Evolutionary conservation across 306 rosid genomes (phyloP).

Genomic region (Hylodesmum podocarpum): DNA sequence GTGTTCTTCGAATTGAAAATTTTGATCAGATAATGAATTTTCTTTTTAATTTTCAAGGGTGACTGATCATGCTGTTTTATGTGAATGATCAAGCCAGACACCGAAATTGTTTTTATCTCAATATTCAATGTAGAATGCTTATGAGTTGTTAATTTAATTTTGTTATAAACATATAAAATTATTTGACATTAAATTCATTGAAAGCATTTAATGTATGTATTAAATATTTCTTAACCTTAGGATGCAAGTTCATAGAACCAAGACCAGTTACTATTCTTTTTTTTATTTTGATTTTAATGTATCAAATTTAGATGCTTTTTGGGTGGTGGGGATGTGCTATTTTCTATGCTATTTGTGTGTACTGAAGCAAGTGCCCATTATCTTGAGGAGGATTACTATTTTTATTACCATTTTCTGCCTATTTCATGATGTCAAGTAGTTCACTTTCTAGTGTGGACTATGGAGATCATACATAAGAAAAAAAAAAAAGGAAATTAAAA

Average conservation of each 20-base stretch:
- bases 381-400: not conserved
- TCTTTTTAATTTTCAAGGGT: not conserved
- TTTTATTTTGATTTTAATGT: not conserved
- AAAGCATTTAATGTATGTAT: not conserved
- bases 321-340: not conserved
- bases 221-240: not conserved
- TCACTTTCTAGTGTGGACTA: not conserved
- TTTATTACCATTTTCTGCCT: not conserved
- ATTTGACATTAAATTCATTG: not conserved
- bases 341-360: not conserved
- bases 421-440: not conserved
- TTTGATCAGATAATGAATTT: not conserved
- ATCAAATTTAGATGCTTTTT: not conserved
- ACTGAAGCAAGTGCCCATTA: not conserved
- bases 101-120: not conserved
- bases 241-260: not conserved
- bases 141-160: not conserved
- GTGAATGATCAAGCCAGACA: not conserved
- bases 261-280: not conserved
- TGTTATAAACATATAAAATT: not conserved
- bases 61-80: not conserved
- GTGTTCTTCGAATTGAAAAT: constrained; percentile 7
- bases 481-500: too few species aligned
- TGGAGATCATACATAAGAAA: not conserved
- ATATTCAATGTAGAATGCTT: not conserved